Percentiles rank a stretch among this genome's conserved stretches.
These are phyloP conservation scores for Clitopilus passeckerianus DNA, from an alignment of 768 basidiomycete genomes.

Conservation along the genomic window DNA sequence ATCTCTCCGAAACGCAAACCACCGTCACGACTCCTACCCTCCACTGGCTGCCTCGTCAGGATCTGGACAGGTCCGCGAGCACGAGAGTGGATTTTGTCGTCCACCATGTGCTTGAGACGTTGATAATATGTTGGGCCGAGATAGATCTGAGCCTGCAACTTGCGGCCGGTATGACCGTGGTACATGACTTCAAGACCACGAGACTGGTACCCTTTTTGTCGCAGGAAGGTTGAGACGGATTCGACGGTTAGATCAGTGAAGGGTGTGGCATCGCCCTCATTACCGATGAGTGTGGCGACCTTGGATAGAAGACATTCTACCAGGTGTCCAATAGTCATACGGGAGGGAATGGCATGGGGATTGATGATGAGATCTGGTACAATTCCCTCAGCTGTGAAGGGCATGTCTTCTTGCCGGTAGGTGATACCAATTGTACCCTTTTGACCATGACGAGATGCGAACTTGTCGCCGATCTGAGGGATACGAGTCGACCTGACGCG, in stretches of 20 bases:
- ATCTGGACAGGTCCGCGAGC: slow-evolving; percentile 98
- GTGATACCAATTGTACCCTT: slow-evolving; percentile 99
- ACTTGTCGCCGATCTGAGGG: slow-evolving; percentile 98
- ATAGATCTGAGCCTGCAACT: slow-evolving; percentile 97
- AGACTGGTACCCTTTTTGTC: slow-evolving; percentile 90
- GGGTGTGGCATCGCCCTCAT: slow-evolving; percentile 97
- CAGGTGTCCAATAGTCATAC: slow-evolving; percentile 99
- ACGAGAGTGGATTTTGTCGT: slow-evolving; percentile 98
- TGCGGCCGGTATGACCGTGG: slow-evolving; percentile 97
- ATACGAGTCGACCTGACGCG: slow-evolving; percentile 93
- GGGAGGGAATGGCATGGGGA: slow-evolving; percentile 98
- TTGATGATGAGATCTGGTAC: slow-evolving; percentile 98
- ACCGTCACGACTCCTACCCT: slow-evolving; percentile 97
- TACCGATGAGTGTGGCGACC: slow-evolving; percentile 92
- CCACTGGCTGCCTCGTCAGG: slow-evolving; percentile 94
- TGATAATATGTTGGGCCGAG: slow-evolving; percentile 99
- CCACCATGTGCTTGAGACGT: slow-evolving; percentile 99
- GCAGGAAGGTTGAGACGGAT: slow-evolving; percentile 89
- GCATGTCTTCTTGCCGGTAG: slow-evolving; percentile 99
- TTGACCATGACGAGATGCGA: slow-evolving; percentile 98
- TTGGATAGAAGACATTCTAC: slow-evolving; percentile 97
- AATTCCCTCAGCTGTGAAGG: slow-evolving; percentile 95
- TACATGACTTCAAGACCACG: slow-evolving; percentile 98
- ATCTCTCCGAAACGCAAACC: slow-evolving; percentile 99
- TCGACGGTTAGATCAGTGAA: slow-evolving; percentile 98